These are phyloP conservation scores for Physcia stellaris DNA, from an alignment of 495 filamentous ascomycete genomes.

Conservation along the genomic window DNA sequence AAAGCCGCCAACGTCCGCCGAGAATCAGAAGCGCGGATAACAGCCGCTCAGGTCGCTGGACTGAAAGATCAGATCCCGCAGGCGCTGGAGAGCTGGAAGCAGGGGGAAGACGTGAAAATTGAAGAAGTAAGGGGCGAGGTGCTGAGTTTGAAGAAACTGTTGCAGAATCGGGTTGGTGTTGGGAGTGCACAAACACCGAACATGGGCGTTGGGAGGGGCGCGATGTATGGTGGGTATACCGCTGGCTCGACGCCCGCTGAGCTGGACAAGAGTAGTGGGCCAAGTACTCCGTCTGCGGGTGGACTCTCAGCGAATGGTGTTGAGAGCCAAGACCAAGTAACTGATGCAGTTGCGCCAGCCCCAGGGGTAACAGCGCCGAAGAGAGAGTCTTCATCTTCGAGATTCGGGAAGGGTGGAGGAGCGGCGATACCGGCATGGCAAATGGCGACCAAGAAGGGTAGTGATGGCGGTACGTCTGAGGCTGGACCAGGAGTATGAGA, in stretches of 20 bases:
- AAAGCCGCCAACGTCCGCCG: slow-evolving; percentile 64
- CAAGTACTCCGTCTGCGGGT: slow-evolving; percentile 20
- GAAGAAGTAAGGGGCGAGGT: slow-evolving; percentile 79
- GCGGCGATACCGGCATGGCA: slow-evolving; percentile 89
- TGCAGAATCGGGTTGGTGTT: slow-evolving; percentile 61
- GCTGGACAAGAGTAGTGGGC: slow-evolving; percentile 20
- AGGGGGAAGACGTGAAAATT: slow-evolving; percentile 62
- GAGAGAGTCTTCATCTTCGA: slow-evolving; percentile 22
- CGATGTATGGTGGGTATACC: slow-evolving; percentile 17
- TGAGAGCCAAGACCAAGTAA: slow-evolving; percentile 1
- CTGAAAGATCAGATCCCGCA: slow-evolving; percentile 76
- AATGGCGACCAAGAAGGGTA: too few species aligned
- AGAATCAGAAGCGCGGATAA: slow-evolving; percentile 71
- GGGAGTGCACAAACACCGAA: slow-evolving; percentile 14
- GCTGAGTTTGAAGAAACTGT: slow-evolving; percentile 78
- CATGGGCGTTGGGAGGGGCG: slow-evolving; percentile 12
- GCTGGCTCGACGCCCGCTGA: slow-evolving; percentile 20
- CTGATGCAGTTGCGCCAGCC: slow-evolving; percentile 26
- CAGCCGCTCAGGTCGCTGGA: slow-evolving; percentile 73
- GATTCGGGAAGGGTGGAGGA: slow-evolving; percentile 26
- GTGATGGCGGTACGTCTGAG: too few species aligned
- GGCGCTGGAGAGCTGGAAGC: slow-evolving; percentile 76
- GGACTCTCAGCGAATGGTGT: slow-evolving; percentile 3
- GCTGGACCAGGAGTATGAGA: too few species aligned
- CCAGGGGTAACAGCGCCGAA: slow-evolving; percentile 21